phyloP scores from a whole-genome alignment of 495 filamentous ascomycete genomes.

The Daldinia childiae region DNA sequence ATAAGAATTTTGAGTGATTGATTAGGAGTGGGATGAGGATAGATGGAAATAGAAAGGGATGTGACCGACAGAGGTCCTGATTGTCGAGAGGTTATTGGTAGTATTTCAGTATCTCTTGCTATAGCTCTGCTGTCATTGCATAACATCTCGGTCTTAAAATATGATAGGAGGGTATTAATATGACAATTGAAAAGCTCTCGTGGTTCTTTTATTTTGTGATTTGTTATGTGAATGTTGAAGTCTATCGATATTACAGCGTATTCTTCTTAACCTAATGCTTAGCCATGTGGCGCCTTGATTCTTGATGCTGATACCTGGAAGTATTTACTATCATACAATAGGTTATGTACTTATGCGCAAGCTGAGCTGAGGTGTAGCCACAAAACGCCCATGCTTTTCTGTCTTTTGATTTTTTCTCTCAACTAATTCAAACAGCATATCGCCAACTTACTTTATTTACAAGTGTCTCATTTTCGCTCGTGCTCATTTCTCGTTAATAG shows the following conservation, averaged over 20 bases:
- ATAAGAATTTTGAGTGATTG: conserved; percentile 12
- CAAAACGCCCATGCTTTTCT: not conserved
- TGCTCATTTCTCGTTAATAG: conserved; percentile 45
- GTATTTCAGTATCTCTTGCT: conserved; percentile 19
- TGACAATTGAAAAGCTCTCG: conserved; percentile 18
- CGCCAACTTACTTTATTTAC: not conserved
- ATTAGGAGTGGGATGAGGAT: conserved; percentile 13
- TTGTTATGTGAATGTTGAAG: not conserved
- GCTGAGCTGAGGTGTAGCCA: not conserved
- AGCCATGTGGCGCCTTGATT: not conserved
- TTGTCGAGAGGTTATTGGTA: conserved; percentile 7
- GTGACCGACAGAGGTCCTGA: conserved; percentile 16
- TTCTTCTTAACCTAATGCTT: not conserved
- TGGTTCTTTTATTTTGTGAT: not conserved
- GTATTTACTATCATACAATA: not conserved
- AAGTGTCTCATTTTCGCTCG: not conserved
- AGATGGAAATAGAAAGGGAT: conserved; percentile 24
- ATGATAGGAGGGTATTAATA: conserved; percentile 46
- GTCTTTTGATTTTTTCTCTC: too few species aligned
- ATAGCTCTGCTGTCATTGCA: conserved; percentile 36
- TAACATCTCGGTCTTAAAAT: conserved; percentile 37
- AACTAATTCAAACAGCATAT: not conserved
- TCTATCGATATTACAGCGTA: too few species aligned
- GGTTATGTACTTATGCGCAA: not conserved
- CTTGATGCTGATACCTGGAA: not conserved